Percentiles rank a stretch among this genome's conserved stretches.
phyloP scores from a whole-genome alignment of 768 basidiomycete species.

The Pulveroboletus sp. region DNA sequence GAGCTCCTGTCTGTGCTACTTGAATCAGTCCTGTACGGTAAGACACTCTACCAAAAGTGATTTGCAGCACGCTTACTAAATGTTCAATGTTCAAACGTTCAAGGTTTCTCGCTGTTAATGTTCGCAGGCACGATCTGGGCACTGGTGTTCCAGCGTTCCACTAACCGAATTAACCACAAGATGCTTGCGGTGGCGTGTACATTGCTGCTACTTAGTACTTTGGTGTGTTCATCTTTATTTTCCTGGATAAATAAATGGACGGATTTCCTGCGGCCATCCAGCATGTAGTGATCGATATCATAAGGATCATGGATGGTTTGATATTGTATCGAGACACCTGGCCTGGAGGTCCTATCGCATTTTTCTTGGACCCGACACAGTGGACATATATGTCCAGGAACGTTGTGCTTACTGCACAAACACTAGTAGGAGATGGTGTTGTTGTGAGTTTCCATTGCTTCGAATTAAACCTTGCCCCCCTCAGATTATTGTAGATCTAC shows the following conservation, averaged over 20 bases:
- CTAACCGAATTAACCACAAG: not conserved
- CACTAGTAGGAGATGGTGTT: slow-evolving; percentile 23
- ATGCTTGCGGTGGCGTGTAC: slow-evolving; percentile 13
- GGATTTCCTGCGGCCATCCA: not conserved
- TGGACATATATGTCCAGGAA: slow-evolving; percentile 24
- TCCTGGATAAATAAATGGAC: not conserved
- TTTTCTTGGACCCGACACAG: slow-evolving; percentile 19
- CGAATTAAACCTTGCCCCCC: not conserved
- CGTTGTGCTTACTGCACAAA: slow-evolving; percentile 10
- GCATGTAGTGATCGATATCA: slow-evolving; percentile 18
- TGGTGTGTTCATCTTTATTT: slow-evolving; percentile 4
- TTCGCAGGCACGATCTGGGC: slow-evolving; percentile 28
- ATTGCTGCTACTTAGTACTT: slow-evolving; percentile 22
- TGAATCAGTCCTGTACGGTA: too few relatives aligned
- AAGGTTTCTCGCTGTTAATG: slow-evolving; percentile 34
- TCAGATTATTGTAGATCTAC: slow-evolving; percentile 1
- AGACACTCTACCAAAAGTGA: too few relatives aligned
- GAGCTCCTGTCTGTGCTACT: too few relatives aligned
- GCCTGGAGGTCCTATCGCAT: slow-evolving; percentile 22
- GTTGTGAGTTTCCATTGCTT: slow-evolving; percentile 9
- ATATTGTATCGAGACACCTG: slow-evolving; percentile 5
- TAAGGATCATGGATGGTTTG: slow-evolving; percentile 19
- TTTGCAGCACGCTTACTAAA: not conserved
- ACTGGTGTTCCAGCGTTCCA: slow-evolving; percentile 3
- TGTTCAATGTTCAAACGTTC: fast-evolving